A percentile compares a stretch with the other conserved stretches of the same genome.
Conservation (phyloP, 1,284 basidiomycete species). For the Trametes sp. region DNA sequence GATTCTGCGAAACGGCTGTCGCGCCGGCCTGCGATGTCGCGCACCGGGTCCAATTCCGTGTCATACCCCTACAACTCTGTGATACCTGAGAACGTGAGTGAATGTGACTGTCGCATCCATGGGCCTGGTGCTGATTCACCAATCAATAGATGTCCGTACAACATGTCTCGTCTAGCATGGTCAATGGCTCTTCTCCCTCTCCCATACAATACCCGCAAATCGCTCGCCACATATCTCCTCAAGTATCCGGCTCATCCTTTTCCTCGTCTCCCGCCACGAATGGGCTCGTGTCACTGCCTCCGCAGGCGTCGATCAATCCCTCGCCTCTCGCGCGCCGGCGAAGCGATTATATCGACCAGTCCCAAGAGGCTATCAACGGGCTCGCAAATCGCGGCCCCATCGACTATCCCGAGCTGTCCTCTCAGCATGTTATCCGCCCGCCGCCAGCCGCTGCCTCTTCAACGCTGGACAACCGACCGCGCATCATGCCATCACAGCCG, state of each 20-base stretch:
- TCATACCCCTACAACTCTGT: constrained; percentile 47
- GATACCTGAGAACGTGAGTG: constrained; percentile 56
- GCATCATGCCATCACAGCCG: constrained; percentile 42
- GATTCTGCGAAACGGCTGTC: constrained; percentile 44
- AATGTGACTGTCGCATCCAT: too few species aligned
- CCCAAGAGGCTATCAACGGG: constrained; percentile 71
- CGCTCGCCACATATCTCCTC: constrained; percentile 44
- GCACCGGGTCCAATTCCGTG: constrained; percentile 49
- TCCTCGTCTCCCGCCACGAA: constrained; percentile 42
- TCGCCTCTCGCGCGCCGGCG: constrained; percentile 75
- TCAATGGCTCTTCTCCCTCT: constrained; percentile 42
- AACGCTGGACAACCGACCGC: constrained; percentile 67
- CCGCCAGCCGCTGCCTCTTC: constrained; percentile 79
- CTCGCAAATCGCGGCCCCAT: constrained; percentile 58
- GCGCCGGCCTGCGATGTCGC: constrained; percentile 47
- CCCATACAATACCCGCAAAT: constrained; percentile 57
- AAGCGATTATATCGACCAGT: constrained; percentile 83
- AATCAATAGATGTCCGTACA: constrained; percentile 44
- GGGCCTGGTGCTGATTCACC: too few species aligned
- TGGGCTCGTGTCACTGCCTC: constrained; percentile 65
- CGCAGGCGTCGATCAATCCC: constrained; percentile 81
- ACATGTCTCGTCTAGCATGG: constrained; percentile 43
- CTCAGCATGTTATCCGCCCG: constrained; percentile 70
- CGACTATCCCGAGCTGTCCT: constrained; percentile 81
- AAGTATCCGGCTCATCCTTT: constrained; percentile 46